Conservation (phyloP, 192 early-diverging fungal species). For the Backusella sp. region DNA sequence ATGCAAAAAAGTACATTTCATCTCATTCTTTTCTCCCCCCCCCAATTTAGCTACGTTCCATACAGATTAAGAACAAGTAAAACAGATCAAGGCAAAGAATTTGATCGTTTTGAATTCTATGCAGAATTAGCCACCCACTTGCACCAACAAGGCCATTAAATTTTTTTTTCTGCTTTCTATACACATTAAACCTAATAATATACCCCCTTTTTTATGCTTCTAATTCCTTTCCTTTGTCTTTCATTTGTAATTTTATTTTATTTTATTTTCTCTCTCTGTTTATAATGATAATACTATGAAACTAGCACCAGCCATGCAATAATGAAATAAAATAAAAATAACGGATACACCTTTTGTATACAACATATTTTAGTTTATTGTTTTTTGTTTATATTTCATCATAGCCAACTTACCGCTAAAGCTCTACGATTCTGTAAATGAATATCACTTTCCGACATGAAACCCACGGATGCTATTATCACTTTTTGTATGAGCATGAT, state of each 20-base stretch:
- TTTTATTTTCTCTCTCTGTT: background rate
- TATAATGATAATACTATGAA: slow-evolving; percentile 39
- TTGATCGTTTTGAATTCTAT: slow-evolving; percentile 34
- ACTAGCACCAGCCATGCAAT: slow-evolving; percentile 93
- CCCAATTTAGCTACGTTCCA: background rate
- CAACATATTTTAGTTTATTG: background rate
- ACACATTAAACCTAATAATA: background rate
- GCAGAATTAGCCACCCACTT: slow-evolving; percentile 32
- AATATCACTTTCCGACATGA: slow-evolving; percentile 70
- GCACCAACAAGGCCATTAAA: slow-evolving; percentile 35
- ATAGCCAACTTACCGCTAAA: slow-evolving; percentile 64
- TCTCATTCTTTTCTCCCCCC: background rate
- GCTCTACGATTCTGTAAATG: slow-evolving; percentile 82
- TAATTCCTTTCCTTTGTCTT: background rate
- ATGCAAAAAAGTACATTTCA: too few relatives aligned
- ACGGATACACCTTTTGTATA: slow-evolving; percentile 62
- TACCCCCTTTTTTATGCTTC: background rate
- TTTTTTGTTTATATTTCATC: background rate
- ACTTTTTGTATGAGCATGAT: too few relatives aligned
- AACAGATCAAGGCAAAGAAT: slow-evolving; percentile 22
- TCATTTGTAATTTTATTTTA: background rate
- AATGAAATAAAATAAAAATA: slow-evolving; percentile 92
- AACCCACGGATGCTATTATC: slow-evolving; percentile 78
- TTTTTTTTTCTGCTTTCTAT: background rate
- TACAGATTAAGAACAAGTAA: slow-evolving; percentile 6